Conservation (phyloP, 805 yeast genomes). For the Kazachstania africana region DNA sequence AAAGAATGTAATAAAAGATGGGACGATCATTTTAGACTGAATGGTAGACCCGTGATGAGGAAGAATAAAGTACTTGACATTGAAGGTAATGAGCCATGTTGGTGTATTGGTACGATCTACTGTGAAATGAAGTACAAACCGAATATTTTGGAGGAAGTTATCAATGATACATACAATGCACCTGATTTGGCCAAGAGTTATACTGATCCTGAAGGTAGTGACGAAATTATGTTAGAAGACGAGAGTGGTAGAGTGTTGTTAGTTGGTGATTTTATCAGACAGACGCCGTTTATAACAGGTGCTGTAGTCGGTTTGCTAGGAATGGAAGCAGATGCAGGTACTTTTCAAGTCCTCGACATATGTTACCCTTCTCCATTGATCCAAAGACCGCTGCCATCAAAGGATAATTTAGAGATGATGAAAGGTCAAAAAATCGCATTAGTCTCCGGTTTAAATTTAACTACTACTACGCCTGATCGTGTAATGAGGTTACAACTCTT, state of each 20-base stretch:
- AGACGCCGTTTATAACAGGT: slow-evolving; percentile 70
- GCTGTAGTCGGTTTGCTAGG: slow-evolving; percentile 80
- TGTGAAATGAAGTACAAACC: slow-evolving; percentile 79
- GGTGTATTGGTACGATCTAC: slow-evolving; percentile 81
- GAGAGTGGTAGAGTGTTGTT: slow-evolving; percentile 80
- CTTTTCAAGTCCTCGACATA: slow-evolving; percentile 73
- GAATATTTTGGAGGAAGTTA: slow-evolving; percentile 72
- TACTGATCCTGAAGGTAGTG: slow-evolving; percentile 40
- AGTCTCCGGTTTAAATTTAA: slow-evolving; percentile 63
- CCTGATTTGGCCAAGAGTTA: slow-evolving; percentile 35
- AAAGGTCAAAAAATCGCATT: slow-evolving; percentile 41
- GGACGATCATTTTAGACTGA: slow-evolving; percentile 36
- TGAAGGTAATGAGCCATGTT: slow-evolving; percentile 39
- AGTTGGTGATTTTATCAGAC: slow-evolving; percentile 45
- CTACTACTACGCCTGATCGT: slow-evolving; percentile 31
- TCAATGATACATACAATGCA: slow-evolving; percentile 36
- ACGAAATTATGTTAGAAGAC: slow-evolving; percentile 71
- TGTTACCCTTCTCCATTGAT: slow-evolving; percentile 56
- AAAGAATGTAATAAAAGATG: slow-evolving; percentile 41
- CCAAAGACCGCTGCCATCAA: slow-evolving; percentile 31
- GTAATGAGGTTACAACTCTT: slow-evolving; percentile 43
- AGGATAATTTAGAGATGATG: not conserved
- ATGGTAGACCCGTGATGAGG: slow-evolving; percentile 28
- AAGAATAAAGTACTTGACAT: slow-evolving; percentile 34
- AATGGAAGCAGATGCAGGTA: slow-evolving; percentile 71